These are phyloP conservation scores for Musa acuminata DNA, from an alignment of 176 grass and related monocot genomes.

Conservation along the genomic window DNA sequence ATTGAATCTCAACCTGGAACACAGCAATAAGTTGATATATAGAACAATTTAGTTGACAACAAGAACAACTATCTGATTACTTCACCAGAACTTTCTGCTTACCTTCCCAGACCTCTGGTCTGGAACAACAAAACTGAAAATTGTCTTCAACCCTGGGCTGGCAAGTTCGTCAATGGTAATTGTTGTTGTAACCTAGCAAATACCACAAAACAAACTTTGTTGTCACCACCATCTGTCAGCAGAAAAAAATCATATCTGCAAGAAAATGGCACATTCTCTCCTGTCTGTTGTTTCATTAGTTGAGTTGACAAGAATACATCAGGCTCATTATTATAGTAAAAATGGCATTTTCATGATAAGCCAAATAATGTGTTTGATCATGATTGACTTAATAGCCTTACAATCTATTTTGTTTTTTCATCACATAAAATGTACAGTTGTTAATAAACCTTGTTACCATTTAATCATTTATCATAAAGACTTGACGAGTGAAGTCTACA, in stretches of 20 bases:
- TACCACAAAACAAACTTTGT: not conserved
- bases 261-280: not conserved
- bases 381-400: too few relatives aligned
- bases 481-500: too few relatives aligned
- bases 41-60: not conserved
- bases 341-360: too few relatives aligned
- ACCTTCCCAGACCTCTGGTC: constrained; percentile 27
- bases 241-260: not conserved
- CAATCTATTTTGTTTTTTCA: too few relatives aligned
- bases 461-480: too few relatives aligned
- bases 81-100: not conserved
- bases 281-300: too few relatives aligned
- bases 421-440: too few relatives aligned
- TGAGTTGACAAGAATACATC: too few relatives aligned
- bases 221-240: not conserved
- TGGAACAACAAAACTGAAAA: constrained; percentile 25
- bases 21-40: not conserved
- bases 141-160: constrained; percentile 20
- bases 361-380: too few relatives aligned
- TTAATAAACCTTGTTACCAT: too few relatives aligned
- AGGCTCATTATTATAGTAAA: too few relatives aligned
- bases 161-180: constrained; percentile 23
- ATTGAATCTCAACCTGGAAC: constrained; percentile 23
- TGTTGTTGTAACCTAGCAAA: constrained; percentile 16
- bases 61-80: too few relatives aligned